phyloP scores from a whole-genome alignment of 2,329 filamentous ascomycete species.

The Chalara sp. region DNA sequence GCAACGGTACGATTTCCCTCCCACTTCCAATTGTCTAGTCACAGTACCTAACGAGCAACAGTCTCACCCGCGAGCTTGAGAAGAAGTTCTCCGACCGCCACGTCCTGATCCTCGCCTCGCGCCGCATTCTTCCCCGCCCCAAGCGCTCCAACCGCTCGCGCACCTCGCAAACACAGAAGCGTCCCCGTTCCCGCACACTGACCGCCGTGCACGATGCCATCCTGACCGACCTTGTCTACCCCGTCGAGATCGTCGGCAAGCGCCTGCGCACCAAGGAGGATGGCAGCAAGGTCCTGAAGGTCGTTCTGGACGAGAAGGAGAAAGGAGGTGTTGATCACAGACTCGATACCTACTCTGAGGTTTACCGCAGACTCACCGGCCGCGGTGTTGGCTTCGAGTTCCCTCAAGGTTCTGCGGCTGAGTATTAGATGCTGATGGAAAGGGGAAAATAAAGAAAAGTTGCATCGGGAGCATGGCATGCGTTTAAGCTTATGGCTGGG shows the following conservation, averaged over 20 bases:
- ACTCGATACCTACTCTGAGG: conserved; percentile 98
- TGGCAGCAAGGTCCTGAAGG: conserved; percentile 96
- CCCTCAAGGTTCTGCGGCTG: conserved; percentile 67
- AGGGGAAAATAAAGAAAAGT: not conserved
- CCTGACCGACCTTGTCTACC: conserved; percentile 96
- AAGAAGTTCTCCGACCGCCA: conserved; percentile 99
- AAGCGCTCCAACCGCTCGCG: conserved; percentile 97
- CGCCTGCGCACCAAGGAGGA: conserved; percentile 98
- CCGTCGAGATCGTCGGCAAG: conserved; percentile 99
- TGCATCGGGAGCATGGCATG: not conserved
- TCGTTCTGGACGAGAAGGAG: conserved; percentile 99
- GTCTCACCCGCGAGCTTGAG: conserved; percentile 99
- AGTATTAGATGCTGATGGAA: conserved; percentile 59
- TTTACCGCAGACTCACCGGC: conserved; percentile 96
- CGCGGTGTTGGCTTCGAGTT: conserved; percentile 98
- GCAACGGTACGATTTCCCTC: conserved; percentile 73
- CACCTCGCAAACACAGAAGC: conserved; percentile 97
- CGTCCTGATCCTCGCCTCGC: conserved; percentile 96
- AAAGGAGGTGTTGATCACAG: conserved; percentile 98
- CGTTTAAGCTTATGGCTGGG: not conserved
- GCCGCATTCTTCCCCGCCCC: conserved; percentile 96
- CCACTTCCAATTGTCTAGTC: not conserved
- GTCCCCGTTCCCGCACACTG: conserved; percentile 93
- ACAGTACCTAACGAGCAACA: conserved; percentile 31
- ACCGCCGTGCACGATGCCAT: conserved; percentile 99